These are phyloP conservation scores for Pichia sp. DNA, from an alignment of 1,139 yeast genomes.

Conservation along the genomic window DNA sequence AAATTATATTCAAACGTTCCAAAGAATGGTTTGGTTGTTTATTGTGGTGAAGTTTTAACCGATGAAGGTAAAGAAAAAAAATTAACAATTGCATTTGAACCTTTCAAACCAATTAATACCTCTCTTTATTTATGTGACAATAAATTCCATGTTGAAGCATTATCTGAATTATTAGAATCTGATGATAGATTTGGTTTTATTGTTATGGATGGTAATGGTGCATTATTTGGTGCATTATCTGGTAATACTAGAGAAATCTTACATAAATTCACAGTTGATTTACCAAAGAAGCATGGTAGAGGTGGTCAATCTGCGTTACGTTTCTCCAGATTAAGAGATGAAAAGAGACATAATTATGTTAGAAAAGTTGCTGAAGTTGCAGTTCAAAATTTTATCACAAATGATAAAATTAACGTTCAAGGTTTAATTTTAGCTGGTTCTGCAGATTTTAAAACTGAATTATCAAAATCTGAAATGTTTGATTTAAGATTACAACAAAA, in stretches of 20 bases:
- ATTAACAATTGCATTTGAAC: slow-evolving; percentile 91
- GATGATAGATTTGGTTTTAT: slow-evolving; percentile 97
- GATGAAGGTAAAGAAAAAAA: slow-evolving; percentile 97
- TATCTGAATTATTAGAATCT: slow-evolving; percentile 85
- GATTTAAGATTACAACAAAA: slow-evolving; percentile 83
- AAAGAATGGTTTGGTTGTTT: slow-evolving; percentile 86
- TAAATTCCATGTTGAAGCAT: slow-evolving; percentile 95
- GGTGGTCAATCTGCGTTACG: slow-evolving; percentile 99
- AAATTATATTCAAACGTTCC: slow-evolving; percentile 88
- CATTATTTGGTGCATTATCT: slow-evolving; percentile 89
- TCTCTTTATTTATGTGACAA: slow-evolving; percentile 93
- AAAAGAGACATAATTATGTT: slow-evolving; percentile 96
- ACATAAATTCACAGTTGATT: slow-evolving; percentile 93
- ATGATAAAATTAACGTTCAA: slow-evolving; percentile 86
- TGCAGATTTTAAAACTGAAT: slow-evolving; percentile 95
- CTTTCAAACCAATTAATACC: slow-evolving; percentile 96
- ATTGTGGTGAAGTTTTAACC: slow-evolving; percentile 97
- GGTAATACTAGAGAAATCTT: slow-evolving; percentile 96
- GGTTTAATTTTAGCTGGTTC: slow-evolving; percentile 97
- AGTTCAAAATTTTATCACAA: slow-evolving; percentile 89
- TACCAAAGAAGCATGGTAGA: slow-evolving; percentile 99
- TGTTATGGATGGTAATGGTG: slow-evolving; percentile 99
- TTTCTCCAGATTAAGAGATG: slow-evolving; percentile 98
- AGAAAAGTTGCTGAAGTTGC: slow-evolving; percentile 98
- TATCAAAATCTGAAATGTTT: slow-evolving; percentile 86